Conservation (phyloP, 106 monocot genomes). For the Vanilla planifolia region DNA sequence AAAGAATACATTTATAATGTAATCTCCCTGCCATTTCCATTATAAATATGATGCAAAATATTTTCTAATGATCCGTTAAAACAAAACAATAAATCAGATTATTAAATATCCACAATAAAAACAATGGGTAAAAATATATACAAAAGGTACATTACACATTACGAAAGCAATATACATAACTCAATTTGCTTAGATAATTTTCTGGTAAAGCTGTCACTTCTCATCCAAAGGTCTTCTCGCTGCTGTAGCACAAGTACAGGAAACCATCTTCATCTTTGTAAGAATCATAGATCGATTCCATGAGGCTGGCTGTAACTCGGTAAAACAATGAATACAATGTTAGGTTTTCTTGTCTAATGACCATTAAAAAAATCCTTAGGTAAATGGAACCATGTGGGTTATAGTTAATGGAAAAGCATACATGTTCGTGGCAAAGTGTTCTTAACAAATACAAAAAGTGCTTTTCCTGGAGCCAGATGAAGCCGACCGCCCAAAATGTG, state of each 20-base stretch:
- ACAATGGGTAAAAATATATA: no score
- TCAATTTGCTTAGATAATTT: no score
- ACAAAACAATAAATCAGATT: no score
- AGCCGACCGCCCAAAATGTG: slow-evolving; percentile 63
- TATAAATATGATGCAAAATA: no score
- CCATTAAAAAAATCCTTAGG: neutral
- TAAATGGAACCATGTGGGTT: neutral
- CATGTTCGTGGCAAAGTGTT: slow-evolving; percentile 82
- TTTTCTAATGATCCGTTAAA: no score
- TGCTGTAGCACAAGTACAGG: slow-evolving; percentile 69
- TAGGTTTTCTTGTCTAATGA: neutral
- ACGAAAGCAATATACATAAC: no score
- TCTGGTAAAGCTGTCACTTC: no score
- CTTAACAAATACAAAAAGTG: slow-evolving; percentile 85
- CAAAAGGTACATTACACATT: no score
- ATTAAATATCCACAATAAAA: no score
- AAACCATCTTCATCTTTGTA: slow-evolving; percentile 65
- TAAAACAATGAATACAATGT: neutral
- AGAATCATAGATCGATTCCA: slow-evolving; percentile 36
- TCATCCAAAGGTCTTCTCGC: slow-evolving; percentile 57
- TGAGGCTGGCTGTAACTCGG: slow-evolving; percentile 18
- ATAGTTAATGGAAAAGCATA: slow-evolving; percentile 2
- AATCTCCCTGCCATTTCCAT: no score
- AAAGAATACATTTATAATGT: no score
- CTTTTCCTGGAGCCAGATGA: slow-evolving; percentile 71